These are phyloP conservation scores for Cyamopsis tetragonoloba DNA, from an alignment of 306 rosid genomes.

Conservation along the genomic window DNA sequence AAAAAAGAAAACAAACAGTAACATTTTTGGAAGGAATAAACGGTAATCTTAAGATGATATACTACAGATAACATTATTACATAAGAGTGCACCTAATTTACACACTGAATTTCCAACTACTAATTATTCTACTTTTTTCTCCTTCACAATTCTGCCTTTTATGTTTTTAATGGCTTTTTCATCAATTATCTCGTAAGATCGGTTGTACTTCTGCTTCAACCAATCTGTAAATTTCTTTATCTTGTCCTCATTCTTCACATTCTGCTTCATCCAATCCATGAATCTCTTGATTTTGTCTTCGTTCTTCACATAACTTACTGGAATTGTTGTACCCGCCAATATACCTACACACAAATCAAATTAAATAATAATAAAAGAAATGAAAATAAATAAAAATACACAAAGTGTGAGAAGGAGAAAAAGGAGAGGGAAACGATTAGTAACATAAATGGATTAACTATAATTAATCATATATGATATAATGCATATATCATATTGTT, in stretches of 20 bases:
- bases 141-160: conserved; percentile 26
- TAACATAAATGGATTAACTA: too few species aligned
- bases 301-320: conserved; percentile 41
- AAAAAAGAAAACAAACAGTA: too few species aligned
- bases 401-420: neutral
- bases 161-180: conserved; percentile 49
- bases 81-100: neutral
- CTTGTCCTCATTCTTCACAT: conserved; percentile 40
- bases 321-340: conserved; percentile 40
- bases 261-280: conserved; percentile 39
- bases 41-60: too few species aligned
- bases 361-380: too few species aligned
- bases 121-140: conserved; percentile 43
- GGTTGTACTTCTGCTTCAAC: conserved; percentile 34
- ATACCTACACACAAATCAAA: conserved; percentile 35
- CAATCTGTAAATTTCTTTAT: conserved; percentile 36
- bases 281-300: conserved; percentile 40
- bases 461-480: too few species aligned
- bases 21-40: too few species aligned
- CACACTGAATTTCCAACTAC: neutral
- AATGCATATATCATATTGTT: too few species aligned
- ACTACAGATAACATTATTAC: too few species aligned
- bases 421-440: neutral
- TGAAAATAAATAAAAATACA: neutral
- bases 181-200: conserved; percentile 41